These are phyloP conservation scores for Sporisorium scitamineum DNA, from an alignment of 1,284 basidiomycete genomes.

Conservation along the genomic window DNA sequence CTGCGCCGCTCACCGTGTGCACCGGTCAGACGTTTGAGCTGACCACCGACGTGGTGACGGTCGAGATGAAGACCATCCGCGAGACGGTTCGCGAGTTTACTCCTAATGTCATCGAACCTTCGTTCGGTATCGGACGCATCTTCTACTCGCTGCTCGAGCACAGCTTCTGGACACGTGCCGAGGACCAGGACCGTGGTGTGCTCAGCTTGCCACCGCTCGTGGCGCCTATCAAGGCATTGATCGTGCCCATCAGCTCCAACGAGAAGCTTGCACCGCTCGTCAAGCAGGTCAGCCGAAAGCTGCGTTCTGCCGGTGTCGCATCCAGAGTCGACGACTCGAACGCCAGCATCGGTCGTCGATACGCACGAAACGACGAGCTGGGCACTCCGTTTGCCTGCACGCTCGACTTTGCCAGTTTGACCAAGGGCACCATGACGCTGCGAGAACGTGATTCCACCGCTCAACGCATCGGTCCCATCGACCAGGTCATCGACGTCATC, in stretches of 20 bases:
- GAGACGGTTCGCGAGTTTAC: conserved; percentile 93
- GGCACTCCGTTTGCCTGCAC: conserved; percentile 97
- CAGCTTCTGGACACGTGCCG: conserved; percentile 93
- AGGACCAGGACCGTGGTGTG: conserved; percentile 75
- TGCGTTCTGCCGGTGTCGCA: conserved; percentile 88
- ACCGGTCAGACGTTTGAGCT: conserved; percentile 78
- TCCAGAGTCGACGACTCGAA: conserved; percentile 95
- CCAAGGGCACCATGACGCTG: conserved; percentile 68
- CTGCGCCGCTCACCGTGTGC: conserved; percentile 69
- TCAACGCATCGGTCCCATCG: conserved; percentile 91
- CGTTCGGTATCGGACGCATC: conserved; percentile 96
- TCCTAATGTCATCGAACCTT: conserved; percentile 98
- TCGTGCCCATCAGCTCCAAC: conserved; percentile 92
- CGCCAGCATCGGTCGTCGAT: conserved; percentile 94
- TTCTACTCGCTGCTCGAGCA: conserved; percentile 95
- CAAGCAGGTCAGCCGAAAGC: conserved; percentile 85
- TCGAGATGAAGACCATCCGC: conserved; percentile 88
- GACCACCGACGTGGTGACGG: conserved; percentile 80
- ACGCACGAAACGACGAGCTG: conserved; percentile 97
- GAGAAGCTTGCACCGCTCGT: conserved; percentile 87
- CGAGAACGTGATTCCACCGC: conserved; percentile 90
- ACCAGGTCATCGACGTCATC: conserved; percentile 87
- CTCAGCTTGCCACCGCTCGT: conserved; percentile 88
- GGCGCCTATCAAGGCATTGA: conserved; percentile 96
- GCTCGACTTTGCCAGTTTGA: conserved; percentile 93